Evolutionary conservation across 257 asterid genomes (phyloP).

Genomic region (Primulina eburnea): DNA sequence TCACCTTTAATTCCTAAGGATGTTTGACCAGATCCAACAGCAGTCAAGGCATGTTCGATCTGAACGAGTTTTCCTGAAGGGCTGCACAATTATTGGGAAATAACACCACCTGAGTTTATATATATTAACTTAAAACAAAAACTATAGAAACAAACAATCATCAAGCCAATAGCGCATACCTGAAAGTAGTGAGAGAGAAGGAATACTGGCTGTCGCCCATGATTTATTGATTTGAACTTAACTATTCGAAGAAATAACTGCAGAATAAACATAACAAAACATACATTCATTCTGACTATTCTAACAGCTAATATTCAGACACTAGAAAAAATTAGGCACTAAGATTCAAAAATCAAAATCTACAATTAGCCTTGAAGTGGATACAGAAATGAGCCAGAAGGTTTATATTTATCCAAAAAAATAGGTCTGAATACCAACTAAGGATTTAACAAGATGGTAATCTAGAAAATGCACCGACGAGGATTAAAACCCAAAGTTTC

Average conservation of each 20-base stretch:
- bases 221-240: conserved; percentile 22
- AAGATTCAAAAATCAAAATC: neutral
- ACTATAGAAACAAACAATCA: neutral
- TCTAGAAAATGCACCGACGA: neutral
- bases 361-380: neutral
- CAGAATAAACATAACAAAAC: neutral
- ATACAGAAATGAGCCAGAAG: neutral
- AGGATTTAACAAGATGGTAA: neutral
- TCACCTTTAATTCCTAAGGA: conserved; percentile 95
- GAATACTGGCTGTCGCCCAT: conserved; percentile 99
- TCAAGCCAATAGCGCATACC: conserved; percentile 40
- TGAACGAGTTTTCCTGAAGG: conserved; percentile 99
- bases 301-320: neutral
- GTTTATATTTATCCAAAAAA: neutral
- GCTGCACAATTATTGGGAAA: conserved; percentile 36
- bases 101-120: conserved; percentile 4
- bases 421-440: neutral
- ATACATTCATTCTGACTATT: neutral
- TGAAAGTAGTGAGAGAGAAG: conserved; percentile 97
- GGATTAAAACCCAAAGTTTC: neutral
- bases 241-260: conserved; percentile 18
- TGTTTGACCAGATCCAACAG: conserved; percentile 99
- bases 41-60: conserved; percentile 96
- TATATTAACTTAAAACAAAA: conserved; percentile 7
- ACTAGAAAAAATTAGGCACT: neutral